A percentile compares a stretch with the other conserved stretches of the same genome.
Evolutionary conservation across 192 early-diverging fungal species (phyloP).

Genomic region (Podila clonocystis): DNA sequence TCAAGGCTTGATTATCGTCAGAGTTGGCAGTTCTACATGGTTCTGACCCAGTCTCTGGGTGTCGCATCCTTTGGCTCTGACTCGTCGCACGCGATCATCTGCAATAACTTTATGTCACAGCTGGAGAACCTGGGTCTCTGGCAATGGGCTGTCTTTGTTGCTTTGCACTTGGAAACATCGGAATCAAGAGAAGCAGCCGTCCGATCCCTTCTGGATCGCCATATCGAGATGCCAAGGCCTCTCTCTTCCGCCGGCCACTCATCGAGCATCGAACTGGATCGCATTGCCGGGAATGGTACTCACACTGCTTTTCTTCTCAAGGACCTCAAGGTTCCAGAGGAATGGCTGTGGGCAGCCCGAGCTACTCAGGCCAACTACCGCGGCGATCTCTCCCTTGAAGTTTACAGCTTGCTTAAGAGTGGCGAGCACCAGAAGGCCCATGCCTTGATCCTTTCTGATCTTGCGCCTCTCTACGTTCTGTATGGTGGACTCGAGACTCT

Average conservation of each 20-base stretch:
- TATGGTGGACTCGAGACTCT: constrained; percentile 57
- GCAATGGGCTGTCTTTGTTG: constrained; percentile 87
- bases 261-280: constrained; percentile 5
- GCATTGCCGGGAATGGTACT: constrained; percentile 18
- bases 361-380: constrained; percentile 63
- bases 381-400: constrained; percentile 50
- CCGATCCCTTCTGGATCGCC: constrained; percentile 28
- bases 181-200: constrained; percentile 58
- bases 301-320: constrained; percentile 65
- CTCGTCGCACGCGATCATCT: constrained; percentile 59
- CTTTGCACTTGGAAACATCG: constrained; percentile 67
- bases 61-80: constrained; percentile 14
- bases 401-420: constrained; percentile 56
- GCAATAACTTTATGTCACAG: constrained; percentile 71
- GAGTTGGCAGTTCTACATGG: constrained; percentile 69
- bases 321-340: constrained; percentile 64
- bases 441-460: constrained; percentile 55
- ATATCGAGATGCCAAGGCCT: constrained; percentile 13
- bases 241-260: neutral
- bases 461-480: constrained; percentile 67
- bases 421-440: constrained; percentile 58
- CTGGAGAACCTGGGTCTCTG: constrained; percentile 82
- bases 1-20: constrained; percentile 74
- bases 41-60: constrained; percentile 25
- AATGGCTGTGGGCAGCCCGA: constrained; percentile 59